A percentile compares a stretch with the other conserved stretches of the same genome.
Evolutionary conservation across 2,329 filamentous ascomycete genomes (phyloP).

Genomic region (Trichoderma guizhouense): DNA sequence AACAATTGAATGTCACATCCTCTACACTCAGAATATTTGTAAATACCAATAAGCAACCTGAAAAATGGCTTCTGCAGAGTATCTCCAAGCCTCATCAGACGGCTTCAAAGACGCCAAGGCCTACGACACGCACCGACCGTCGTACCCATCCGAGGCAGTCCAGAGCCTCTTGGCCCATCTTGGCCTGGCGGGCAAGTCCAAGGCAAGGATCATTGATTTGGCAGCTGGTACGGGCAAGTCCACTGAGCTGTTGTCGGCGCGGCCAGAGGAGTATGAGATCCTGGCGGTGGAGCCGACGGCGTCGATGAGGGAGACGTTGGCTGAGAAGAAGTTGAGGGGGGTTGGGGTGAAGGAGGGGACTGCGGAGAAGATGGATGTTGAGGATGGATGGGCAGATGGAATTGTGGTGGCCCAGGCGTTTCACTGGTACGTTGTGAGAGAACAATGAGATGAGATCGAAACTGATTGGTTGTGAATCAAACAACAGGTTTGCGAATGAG

Average conservation of each 20-base stretch:
- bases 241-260: slow-evolving; percentile 57
- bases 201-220: slow-evolving; percentile 58
- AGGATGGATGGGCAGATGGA: slow-evolving; percentile 59
- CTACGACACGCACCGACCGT: slow-evolving; percentile 67
- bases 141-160: slow-evolving; percentile 59
- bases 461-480: neutral
- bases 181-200: slow-evolving; percentile 44
- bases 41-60: neutral
- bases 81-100: slow-evolving; percentile 52
- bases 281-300: slow-evolving; percentile 62
- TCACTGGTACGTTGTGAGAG: slow-evolving; percentile 46
- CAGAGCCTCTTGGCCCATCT: slow-evolving; percentile 55
- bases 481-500: slow-evolving; percentile 61
- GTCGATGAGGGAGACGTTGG: slow-evolving; percentile 61
- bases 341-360: slow-evolving; percentile 57
- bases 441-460: neutral
- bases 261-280: slow-evolving; percentile 59
- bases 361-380: slow-evolving; percentile 54
- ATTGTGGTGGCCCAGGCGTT: slow-evolving; percentile 64
- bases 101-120: slow-evolving; percentile 62
- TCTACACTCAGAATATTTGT: neutral
- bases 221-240: slow-evolving; percentile 70
- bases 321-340: slow-evolving; percentile 51
- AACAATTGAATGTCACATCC: neutral
- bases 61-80: slow-evolving; percentile 30